These are phyloP conservation scores for Psidium guajava DNA, from an alignment of 345 rosid species.

Conservation along the genomic window DNA sequence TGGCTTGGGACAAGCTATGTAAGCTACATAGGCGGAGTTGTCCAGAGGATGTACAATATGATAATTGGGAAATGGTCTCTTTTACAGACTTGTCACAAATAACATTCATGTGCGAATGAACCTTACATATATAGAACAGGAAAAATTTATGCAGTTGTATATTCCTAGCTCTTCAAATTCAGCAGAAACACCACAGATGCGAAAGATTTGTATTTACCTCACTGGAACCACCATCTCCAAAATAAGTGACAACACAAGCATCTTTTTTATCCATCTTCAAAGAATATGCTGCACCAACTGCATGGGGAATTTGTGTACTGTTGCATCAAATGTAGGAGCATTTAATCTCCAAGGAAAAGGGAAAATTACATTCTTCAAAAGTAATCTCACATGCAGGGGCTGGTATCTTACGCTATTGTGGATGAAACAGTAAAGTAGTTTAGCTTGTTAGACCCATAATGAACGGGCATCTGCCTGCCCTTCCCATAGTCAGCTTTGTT, in stretches of 20 bases:
- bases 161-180: not conserved
- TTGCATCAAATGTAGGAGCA: not conserved
- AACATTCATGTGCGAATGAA: not conserved
- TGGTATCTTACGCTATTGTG: constrained; percentile 40
- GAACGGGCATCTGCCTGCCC: constrained; percentile 60
- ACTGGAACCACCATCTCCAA: constrained; percentile 80
- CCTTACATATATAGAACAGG: not conserved
- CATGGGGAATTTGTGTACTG: constrained; percentile 79
- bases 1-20: too few species aligned
- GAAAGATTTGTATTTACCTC: constrained; percentile 31
- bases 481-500: constrained; percentile 35
- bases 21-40: too few species aligned
- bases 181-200: not conserved
- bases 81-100: not conserved
- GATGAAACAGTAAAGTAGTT: constrained; percentile 48
- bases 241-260: constrained; percentile 64
- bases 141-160: not conserved
- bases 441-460: constrained; percentile 44
- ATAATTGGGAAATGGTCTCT: not conserved
- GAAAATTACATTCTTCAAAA: not conserved
- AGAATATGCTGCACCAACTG: constrained; percentile 88
- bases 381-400: not conserved
- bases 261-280: constrained; percentile 66
- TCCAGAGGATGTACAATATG: not conserved
- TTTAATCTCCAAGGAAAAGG: not conserved